Base-by-base conservation (phyloP, 78 protist species). In the Cavenderia fasciculata region DNA sequence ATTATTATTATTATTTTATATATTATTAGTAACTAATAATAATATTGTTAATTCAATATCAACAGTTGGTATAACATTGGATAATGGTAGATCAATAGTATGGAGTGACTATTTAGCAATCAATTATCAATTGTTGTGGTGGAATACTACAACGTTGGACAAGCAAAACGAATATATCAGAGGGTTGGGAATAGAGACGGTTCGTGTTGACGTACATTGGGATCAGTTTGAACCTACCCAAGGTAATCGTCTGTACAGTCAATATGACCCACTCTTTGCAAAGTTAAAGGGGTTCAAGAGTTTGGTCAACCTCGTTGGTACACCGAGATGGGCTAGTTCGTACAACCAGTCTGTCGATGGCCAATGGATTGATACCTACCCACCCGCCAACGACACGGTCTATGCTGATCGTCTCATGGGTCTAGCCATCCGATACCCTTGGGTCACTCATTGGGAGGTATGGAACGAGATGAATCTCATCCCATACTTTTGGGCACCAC, bases 381-480 rank as follows among this genome's bases (percentile, higher is more conserved):
- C 75, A 46, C 75, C 75, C 1, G 5, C 29, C 40, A 46, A 68
- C 25, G 10, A 23, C 29, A 46, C 75, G 0, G 12, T 47, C 11
- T 68, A 36, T 33, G 75, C 61, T 14, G 75, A 68, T 11, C 36
- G 34, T 38, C 4, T 68, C 25, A 6, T 68, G 14, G 46, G 12
- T 2, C 27, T 68, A 27, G n/a, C 6, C 23, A 29, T 11, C 46
- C 33, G 75, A 18, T 68, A 68, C 19, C 59, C 75, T 25, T 68
- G 25, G 41, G 75, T 68, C 1, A 66, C 38, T 38, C 47, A 40
- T 46, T 69, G 76, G 76, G 76, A 69, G 52, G 33, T 69, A 16
- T 69, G 76, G 76, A 69, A 69, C 31, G 76, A 69, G 47, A 25
- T 27, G 36, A 69, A 69, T 31, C 23, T 69, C 10, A 5, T 29